phyloP scores from a whole-genome alignment of 495 filamentous ascomycete genomes.

The Recurvomyces mirabilis region DNA sequence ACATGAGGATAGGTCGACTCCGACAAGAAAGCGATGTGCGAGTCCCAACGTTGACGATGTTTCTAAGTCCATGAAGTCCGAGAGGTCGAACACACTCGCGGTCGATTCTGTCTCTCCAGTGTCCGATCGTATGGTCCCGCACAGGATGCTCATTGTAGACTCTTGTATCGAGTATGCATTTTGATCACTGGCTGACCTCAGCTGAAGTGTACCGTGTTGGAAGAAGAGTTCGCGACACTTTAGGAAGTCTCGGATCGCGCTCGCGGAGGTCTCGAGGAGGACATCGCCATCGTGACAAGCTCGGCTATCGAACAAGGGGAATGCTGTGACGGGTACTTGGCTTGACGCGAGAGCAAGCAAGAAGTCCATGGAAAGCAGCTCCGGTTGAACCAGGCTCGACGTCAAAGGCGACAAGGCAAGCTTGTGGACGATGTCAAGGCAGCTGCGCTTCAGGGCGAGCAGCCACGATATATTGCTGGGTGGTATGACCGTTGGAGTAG shows the following conservation, averaged over 20 bases:
- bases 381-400: conserved; percentile 54
- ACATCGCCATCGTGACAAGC: conserved; percentile 47
- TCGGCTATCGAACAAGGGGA: conserved; percentile 58
- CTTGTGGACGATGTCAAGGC: conserved; percentile 63
- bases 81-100: conserved; percentile 76
- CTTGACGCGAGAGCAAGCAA: conserved; percentile 55
- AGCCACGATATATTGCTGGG: conserved; percentile 56
- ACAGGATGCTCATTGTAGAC: conserved; percentile 64
- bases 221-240: conserved; percentile 59
- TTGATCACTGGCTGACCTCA: conserved; percentile 60
- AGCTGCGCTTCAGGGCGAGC: conserved; percentile 57
- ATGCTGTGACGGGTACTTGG: conserved; percentile 51
- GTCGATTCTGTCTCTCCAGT: conserved; percentile 51
- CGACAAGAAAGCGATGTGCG: conserved; percentile 42
- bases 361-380: conserved; percentile 66
- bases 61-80: conserved; percentile 77
- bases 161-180: conserved; percentile 64
- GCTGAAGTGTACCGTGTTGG: conserved; percentile 73
- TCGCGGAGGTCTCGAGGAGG: conserved; percentile 48
- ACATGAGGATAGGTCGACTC: conserved; percentile 52
- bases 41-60: conserved; percentile 42
- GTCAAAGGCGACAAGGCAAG: conserved; percentile 84
- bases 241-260: conserved; percentile 62
- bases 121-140: conserved; percentile 57
- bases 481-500: conserved; percentile 50